Conservation (phyloP, 164 flowering plant species). For the Malania oleifera region DNA sequence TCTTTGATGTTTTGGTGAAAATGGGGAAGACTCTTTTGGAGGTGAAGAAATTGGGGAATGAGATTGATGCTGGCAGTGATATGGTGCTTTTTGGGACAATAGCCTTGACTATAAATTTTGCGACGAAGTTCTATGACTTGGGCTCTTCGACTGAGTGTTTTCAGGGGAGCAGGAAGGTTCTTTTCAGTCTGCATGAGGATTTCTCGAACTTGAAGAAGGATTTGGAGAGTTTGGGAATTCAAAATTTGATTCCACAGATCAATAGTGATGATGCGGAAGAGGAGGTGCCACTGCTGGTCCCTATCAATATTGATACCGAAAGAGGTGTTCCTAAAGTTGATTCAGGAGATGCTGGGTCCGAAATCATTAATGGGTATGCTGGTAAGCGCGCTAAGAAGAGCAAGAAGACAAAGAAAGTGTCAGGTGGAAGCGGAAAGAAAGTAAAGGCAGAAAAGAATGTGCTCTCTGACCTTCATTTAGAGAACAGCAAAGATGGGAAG, state of each 20-base stretch:
- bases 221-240: constrained; percentile 37
- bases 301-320: constrained; percentile 21
- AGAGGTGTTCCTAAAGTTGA: not conserved
- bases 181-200: constrained; percentile 55
- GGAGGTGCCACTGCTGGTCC: constrained; percentile 48
- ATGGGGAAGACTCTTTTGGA: constrained; percentile 46
- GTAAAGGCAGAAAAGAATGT: constrained; percentile 21
- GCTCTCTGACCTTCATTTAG: constrained; percentile 5
- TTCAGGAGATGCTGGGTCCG: constrained; percentile 7
- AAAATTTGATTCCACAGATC: constrained; percentile 32
- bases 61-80: constrained; percentile 19
- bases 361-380: not conserved
- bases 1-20: constrained; percentile 47
- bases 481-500: constrained; percentile 4
- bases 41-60: constrained; percentile 27
- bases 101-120: constrained; percentile 35
- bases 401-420: constrained; percentile 18
- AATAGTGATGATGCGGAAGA: constrained; percentile 26
- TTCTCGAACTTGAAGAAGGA: constrained; percentile 77
- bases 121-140: constrained; percentile 43
- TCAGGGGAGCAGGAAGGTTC: constrained; percentile 70
- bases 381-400: constrained; percentile 16
- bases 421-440: constrained; percentile 24
- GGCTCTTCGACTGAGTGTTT: constrained; percentile 55
- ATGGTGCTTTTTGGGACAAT: constrained; percentile 40